Evolutionary conservation across 805 yeast species (phyloP).

Genomic region (Zygotorulaspora florentina): DNA sequence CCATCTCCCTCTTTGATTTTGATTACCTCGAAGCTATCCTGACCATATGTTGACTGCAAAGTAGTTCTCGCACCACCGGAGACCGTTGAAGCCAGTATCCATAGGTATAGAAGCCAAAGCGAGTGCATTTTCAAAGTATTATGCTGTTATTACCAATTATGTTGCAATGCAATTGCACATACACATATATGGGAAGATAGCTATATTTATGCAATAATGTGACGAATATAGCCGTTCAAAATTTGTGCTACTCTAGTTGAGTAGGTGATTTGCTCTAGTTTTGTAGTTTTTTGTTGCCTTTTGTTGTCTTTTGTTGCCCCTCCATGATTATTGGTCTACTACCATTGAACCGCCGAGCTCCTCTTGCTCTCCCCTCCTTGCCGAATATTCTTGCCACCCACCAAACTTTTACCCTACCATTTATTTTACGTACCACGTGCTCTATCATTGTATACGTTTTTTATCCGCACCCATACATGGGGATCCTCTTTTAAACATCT

Average conservation of each 20-base stretch:
- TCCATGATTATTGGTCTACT: not conserved
- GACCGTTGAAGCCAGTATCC: not conserved
- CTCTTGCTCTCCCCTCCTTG: not conserved
- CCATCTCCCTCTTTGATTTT: not conserved
- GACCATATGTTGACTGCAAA: not conserved
- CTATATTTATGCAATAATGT: not conserved
- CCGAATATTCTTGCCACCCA: too few species aligned
- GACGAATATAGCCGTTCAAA: too few species aligned
- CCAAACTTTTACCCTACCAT: too few species aligned
- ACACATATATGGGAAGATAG: not conserved
- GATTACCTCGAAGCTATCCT: not conserved
- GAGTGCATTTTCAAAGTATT: not conserved
- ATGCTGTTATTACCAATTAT: not conserved
- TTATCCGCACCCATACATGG: not conserved
- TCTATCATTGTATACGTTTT: too few species aligned
- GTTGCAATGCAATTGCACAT: not conserved
- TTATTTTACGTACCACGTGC: too few species aligned
- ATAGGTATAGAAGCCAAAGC: not conserved
- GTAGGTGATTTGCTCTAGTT: not conserved
- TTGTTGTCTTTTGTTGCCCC: not conserved
- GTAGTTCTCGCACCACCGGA: conserved; percentile 8
- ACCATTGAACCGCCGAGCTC: conserved; percentile 1
- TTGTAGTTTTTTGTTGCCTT: not conserved
- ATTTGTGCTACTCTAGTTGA: too few species aligned
- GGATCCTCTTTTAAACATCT: not conserved